A percentile compares a stretch with the other conserved stretches of the same genome.
Evolutionary conservation across 225 moss, liverwort and hornwort genomes (phyloP).

Genomic region (Pseudisothecium myosuroides): DNA sequence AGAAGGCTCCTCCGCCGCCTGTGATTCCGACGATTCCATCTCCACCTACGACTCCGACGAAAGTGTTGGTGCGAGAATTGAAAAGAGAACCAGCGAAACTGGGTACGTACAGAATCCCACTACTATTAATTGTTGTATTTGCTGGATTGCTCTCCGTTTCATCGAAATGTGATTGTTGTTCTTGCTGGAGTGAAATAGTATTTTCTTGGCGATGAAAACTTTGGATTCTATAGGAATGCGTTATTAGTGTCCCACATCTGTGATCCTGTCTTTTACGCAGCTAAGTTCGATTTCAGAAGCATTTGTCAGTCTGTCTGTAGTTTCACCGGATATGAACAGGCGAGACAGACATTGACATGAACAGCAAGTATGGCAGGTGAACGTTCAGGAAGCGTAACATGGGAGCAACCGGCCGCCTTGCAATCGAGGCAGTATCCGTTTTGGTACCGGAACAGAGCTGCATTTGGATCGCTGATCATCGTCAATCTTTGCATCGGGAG

Average conservation of each 20-base stretch:
- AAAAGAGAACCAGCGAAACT: constrained; percentile 7
- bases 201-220: not conserved
- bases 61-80: constrained; percentile 20
- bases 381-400: constrained; percentile 2
- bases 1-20: not conserved
- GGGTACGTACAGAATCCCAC: not conserved
- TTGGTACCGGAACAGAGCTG: constrained; percentile 40
- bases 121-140: not conserved
- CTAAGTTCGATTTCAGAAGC: not conserved
- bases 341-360: not conserved
- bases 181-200: not conserved
- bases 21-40: not conserved
- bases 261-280: not conserved
- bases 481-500: constrained; percentile 30
- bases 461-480: constrained; percentile 33
- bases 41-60: not conserved
- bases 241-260: not conserved
- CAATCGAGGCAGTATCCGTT: constrained; percentile 20
- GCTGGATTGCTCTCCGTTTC: not conserved
- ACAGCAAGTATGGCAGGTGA: constrained; percentile 6
- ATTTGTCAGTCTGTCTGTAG: not conserved
- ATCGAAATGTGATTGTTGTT: not conserved
- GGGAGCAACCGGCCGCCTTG: constrained; percentile 20
- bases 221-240: not conserved
- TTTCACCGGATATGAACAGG: not conserved